phyloP scores from a whole-genome alignment of 2,329 filamentous ascomycete species.

The Hypoxylon sp. region DNA sequence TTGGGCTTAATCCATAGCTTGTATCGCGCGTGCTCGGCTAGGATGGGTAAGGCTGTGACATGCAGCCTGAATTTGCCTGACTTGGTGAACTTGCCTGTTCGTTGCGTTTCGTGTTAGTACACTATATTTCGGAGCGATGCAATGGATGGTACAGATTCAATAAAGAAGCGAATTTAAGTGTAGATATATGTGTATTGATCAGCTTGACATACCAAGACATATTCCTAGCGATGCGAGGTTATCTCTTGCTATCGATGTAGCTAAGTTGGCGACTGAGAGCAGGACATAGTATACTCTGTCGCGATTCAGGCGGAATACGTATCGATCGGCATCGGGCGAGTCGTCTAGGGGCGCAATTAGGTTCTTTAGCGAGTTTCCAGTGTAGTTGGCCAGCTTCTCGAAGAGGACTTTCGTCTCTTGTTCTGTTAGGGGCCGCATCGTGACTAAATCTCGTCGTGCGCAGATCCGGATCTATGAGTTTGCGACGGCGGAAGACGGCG shows the following conservation, averaged over 20 bases:
- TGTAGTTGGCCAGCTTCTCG: conserved; percentile 94
- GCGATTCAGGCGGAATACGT: conserved; percentile 87
- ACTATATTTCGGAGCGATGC: not conserved
- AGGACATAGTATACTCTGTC: conserved; percentile 85
- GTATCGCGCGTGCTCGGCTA: conserved; percentile 91
- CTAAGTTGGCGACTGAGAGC: conserved; percentile 90
- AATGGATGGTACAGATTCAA: not conserved
- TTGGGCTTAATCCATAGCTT: conserved; percentile 98
- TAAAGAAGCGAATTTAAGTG: not conserved
- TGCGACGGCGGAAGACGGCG: conserved; percentile 27
- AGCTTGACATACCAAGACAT: conserved; percentile 72
- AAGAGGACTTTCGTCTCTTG: conserved; percentile 86
- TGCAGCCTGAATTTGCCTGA: conserved; percentile 95
- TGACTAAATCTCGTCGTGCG: conserved; percentile 24
- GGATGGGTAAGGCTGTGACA: conserved; percentile 87
- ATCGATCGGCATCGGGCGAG: conserved; percentile 78
- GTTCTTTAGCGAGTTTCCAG: conserved; percentile 86
- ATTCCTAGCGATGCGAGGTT: conserved; percentile 90
- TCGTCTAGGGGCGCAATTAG: conserved; percentile 82
- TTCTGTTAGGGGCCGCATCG: conserved; percentile 72
- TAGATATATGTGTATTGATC: not conserved
- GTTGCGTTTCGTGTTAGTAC: conserved; percentile 21
- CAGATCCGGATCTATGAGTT: conserved; percentile 5
- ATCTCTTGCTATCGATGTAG: conserved; percentile 85
- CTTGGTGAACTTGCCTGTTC: conserved; percentile 91